Conservation (phyloP, 2,329 filamentous ascomycete species). For the Basipetospora chlamydospora region DNA sequence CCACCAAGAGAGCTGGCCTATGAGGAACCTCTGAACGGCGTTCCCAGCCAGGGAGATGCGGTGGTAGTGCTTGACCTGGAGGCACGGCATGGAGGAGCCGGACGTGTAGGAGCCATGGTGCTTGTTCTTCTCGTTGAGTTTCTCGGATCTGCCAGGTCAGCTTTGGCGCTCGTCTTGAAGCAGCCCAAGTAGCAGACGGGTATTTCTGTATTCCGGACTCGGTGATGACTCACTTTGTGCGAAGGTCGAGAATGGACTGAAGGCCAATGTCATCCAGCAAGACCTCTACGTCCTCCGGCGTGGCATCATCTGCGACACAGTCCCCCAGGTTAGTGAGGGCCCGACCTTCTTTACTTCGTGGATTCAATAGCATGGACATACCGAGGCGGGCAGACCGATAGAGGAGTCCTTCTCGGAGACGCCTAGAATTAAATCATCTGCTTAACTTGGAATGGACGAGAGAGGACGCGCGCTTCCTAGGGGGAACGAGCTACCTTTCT, state of each 20-base stretch:
- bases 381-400: constrained; percentile 54
- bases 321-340: not conserved
- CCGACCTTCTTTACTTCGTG: too few relatives aligned
- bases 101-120: constrained; percentile 27
- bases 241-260: constrained; percentile 62
- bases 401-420: constrained; percentile 46
- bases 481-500: too few relatives aligned
- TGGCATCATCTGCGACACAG: constrained; percentile 49
- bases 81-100: constrained; percentile 34
- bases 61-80: constrained; percentile 48
- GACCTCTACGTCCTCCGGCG: constrained; percentile 43
- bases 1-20: constrained; percentile 6
- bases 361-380: constrained; percentile 15
- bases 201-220: too few relatives aligned
- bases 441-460: too few relatives aligned
- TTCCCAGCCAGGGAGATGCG: constrained; percentile 62
- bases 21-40: constrained; percentile 45
- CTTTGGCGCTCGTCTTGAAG: too few relatives aligned
- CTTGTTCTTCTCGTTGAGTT: constrained; percentile 52
- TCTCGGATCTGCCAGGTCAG: constrained; percentile 48
- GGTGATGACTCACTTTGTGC: constrained; percentile 45
- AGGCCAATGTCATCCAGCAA: constrained; percentile 49
- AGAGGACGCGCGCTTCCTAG: too few relatives aligned
- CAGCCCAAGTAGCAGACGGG: too few relatives aligned
- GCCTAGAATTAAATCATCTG: too few relatives aligned